Percentiles rank a stretch among this genome's conserved stretches.
Evolutionary conservation across 805 yeast species (phyloP).

Genomic region (Wickerhamiella siamensis): DNA sequence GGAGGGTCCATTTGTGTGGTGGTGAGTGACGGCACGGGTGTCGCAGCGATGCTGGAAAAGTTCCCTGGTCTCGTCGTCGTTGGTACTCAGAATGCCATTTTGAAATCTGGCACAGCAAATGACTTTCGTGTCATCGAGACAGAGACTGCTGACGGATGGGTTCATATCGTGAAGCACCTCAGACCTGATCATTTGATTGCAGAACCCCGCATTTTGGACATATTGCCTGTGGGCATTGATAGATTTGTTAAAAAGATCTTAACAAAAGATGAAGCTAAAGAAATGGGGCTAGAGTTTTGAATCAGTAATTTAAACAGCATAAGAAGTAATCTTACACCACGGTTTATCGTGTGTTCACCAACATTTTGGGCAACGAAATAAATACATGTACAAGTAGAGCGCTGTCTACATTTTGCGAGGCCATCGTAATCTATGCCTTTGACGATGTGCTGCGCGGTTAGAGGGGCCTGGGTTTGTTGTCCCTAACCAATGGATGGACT

Average conservation of each 20-base stretch:
- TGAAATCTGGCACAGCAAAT: conserved; percentile 8
- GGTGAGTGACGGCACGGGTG: background rate
- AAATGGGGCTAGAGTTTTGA: background rate
- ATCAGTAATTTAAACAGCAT: too few relatives aligned
- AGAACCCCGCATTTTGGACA: conserved; percentile 9
- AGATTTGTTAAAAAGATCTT: conserved; percentile 11
- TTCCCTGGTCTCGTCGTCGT: conserved; percentile 4
- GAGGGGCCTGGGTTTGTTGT: background rate
- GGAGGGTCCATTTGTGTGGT: background rate
- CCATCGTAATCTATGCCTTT: background rate
- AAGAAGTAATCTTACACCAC: too few relatives aligned
- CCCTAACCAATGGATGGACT: background rate
- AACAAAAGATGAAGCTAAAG: conserved; percentile 9
- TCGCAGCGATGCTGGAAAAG: background rate
- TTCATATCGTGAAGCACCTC: conserved; percentile 43
- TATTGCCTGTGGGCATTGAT: conserved; percentile 3
- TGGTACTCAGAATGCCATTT: conserved; percentile 15
- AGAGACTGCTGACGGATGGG: conserved; percentile 35
- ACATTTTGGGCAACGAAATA: too few relatives aligned
- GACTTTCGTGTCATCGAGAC: conserved; percentile 31
- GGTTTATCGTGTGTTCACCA: too few relatives aligned
- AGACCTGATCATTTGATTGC: conserved; percentile 23
- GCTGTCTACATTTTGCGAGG: background rate
- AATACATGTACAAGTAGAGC: background rate
- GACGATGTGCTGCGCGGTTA: background rate